phyloP scores from a whole-genome alignment of 768 basidiomycete genomes.

The Terana coerulea region DNA sequence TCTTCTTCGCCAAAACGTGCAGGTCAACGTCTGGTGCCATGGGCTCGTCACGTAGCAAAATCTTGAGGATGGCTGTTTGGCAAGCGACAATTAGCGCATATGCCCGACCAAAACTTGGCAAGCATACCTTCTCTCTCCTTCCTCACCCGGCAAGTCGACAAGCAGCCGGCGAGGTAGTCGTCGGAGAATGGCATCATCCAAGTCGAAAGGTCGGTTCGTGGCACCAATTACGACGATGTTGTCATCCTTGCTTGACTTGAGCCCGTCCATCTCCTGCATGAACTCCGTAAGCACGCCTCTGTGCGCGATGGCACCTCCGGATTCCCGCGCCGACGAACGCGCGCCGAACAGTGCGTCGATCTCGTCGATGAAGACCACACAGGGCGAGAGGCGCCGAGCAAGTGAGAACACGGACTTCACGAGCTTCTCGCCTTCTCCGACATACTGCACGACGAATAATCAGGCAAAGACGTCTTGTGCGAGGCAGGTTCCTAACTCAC shows the following conservation, averaged over 20 bases:
- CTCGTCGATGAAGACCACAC: constrained; percentile 93
- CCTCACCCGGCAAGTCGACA: constrained; percentile 84
- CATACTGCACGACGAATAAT: constrained; percentile 48
- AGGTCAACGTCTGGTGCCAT: constrained; percentile 64
- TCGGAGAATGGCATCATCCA: constrained; percentile 89
- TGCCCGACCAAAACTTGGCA: no score
- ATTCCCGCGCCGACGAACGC: constrained; percentile 70
- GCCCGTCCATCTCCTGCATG: constrained; percentile 96
- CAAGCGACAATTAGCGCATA: no score
- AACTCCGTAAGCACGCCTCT: constrained; percentile 88
- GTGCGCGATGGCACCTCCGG: constrained; percentile 79
- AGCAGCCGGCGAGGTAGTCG: constrained; percentile 83
- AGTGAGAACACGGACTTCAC: constrained; percentile 87
- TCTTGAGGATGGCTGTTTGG: constrained; percentile 88
- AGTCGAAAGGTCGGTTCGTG: constrained; percentile 87
- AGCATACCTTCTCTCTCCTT: constrained; percentile 81
- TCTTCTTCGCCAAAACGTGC: constrained; percentile 57
- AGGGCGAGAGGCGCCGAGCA: constrained; percentile 81
- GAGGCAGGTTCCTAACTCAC: constrained; percentile 40
- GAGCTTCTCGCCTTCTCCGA: constrained; percentile 86
- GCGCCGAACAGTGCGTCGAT: constrained; percentile 92
- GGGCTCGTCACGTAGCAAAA: constrained; percentile 78
- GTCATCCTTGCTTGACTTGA: constrained; percentile 75
- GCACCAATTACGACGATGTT: constrained; percentile 91
- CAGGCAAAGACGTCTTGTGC: no score